Percentiles rank a stretch among this genome's conserved stretches.
These are phyloP conservation scores for Oryza glaberrima DNA, from an alignment of 176 grass and related monocot species.

Conservation along the genomic window DNA sequence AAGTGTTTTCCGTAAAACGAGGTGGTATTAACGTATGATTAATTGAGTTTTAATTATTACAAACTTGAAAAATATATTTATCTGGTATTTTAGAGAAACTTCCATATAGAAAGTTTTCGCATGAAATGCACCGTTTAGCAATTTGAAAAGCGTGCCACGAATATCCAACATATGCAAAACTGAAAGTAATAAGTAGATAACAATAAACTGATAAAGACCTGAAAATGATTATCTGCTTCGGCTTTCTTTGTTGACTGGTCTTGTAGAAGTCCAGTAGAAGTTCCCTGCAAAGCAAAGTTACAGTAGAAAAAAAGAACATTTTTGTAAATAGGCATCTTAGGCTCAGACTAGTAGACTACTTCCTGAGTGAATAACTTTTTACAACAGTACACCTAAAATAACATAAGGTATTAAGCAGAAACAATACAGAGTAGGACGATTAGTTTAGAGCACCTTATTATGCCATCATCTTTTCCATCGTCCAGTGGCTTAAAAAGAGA, in stretches of 20 bases:
- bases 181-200: constrained; percentile 11
- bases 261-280: constrained; percentile 70
- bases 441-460: constrained; percentile 59
- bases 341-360: background rate
- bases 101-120: too few relatives aligned
- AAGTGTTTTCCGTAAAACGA: too few relatives aligned
- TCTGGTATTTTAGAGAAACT: too few relatives aligned
- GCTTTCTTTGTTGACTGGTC: constrained; percentile 57
- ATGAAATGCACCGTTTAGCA: too few relatives aligned
- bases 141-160: too few relatives aligned
- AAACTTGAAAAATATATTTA: too few relatives aligned
- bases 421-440: constrained; percentile 4
- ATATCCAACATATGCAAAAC: background rate
- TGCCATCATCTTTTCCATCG: constrained; percentile 68
- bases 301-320: background rate
- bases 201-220: constrained; percentile 40
- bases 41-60: too few relatives aligned
- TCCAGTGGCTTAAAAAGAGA: constrained; percentile 65
- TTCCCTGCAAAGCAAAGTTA: constrained; percentile 55
- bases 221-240: constrained; percentile 74
- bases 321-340: background rate
- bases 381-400: constrained; percentile 18
- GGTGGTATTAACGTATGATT: too few relatives aligned
- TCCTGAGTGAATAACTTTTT: constrained; percentile 3
- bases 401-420: constrained; percentile 9